phyloP scores from a whole-genome alignment of 1,139 yeast species.

The Scheffersomyces insectosa region DNA sequence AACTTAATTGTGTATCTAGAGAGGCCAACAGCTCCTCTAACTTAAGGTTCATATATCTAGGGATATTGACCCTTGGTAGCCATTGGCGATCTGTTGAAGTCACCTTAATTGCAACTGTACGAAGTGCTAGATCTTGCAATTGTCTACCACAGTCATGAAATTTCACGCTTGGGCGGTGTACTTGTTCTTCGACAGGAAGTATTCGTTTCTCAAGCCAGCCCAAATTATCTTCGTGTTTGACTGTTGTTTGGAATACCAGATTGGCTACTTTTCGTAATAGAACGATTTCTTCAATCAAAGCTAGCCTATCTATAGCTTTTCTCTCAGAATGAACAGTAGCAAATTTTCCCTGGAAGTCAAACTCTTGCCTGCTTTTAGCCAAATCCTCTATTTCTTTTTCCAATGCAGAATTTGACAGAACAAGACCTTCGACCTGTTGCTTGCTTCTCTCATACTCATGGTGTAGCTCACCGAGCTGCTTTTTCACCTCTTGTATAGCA shows the following conservation, averaged over 20 bases:
- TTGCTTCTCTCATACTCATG: constrained; percentile 19
- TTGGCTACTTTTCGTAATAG: constrained; percentile 29
- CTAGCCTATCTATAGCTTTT: constrained; percentile 27
- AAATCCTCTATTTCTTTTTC: constrained; percentile 10
- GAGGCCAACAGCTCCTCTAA: constrained; percentile 9
- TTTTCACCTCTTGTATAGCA: constrained; percentile 22
- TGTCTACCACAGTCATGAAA: constrained; percentile 4
- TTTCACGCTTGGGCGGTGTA: constrained; percentile 1
- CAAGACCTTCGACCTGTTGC: constrained; percentile 11
- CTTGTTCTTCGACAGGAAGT: neutral
- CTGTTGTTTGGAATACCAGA: constrained; percentile 4
- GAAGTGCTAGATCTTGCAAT: constrained; percentile 7
- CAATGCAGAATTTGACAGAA: constrained; percentile 15
- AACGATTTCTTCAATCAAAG: constrained; percentile 38
- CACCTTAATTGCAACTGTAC: constrained; percentile 10
- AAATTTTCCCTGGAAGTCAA: constrained; percentile 18
- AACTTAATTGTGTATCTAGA: neutral
- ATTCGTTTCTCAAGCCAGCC: constrained; percentile 22
- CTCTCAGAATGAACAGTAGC: constrained; percentile 33
- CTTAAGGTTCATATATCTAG: constrained; percentile 18
- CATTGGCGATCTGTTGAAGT: constrained; percentile 13
- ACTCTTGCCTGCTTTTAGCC: neutral
- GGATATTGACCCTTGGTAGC: constrained; percentile 21
- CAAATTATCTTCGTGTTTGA: constrained; percentile 8
- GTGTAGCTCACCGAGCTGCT: constrained; percentile 22